Conservation (phyloP, 2,329 filamentous ascomycete genomes). For the Penicillium sp. region DNA sequence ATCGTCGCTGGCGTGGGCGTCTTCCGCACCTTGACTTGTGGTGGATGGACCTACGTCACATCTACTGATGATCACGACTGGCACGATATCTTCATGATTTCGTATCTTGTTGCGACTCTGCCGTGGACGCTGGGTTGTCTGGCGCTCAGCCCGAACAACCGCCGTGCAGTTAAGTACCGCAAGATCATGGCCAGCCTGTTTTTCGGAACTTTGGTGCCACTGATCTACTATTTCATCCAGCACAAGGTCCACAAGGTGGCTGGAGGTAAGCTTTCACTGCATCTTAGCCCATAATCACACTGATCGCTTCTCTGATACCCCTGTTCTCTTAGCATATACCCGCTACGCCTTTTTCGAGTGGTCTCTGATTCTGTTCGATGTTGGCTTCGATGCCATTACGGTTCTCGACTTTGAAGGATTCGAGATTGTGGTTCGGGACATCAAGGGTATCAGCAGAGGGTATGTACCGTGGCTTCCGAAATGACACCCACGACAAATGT, state of each 20-base stretch:
- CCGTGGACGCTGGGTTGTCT: constrained; percentile 95
- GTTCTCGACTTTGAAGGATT: constrained; percentile 87
- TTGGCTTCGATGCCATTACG: constrained; percentile 94
- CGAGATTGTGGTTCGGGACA: constrained; percentile 84
- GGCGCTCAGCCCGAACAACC: constrained; percentile 81
- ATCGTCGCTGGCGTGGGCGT: constrained; percentile 78
- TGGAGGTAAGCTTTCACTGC: constrained; percentile 69
- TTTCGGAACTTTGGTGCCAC: constrained; percentile 84
- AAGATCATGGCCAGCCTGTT: constrained; percentile 83
- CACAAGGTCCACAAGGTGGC: constrained; percentile 95
- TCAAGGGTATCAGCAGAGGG: constrained; percentile 92
- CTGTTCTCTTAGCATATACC: constrained; percentile 75
- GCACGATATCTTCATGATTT: constrained; percentile 99
- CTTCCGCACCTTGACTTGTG: constrained; percentile 89
- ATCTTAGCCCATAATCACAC: neutral
- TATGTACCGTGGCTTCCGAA: constrained; percentile 96
- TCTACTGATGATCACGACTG: constrained; percentile 98
- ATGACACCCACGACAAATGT: constrained; percentile 64
- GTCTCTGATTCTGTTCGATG: constrained; percentile 91
- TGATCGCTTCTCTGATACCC: neutral
- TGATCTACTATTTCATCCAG: constrained; percentile 97
- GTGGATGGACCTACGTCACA: constrained; percentile 97
- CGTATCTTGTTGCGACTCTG: constrained; percentile 89
- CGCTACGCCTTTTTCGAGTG: constrained; percentile 98
- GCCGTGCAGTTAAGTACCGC: constrained; percentile 80